Conservation (phyloP, 805 yeast genomes). For the Komagataella mondaviorum region DNA sequence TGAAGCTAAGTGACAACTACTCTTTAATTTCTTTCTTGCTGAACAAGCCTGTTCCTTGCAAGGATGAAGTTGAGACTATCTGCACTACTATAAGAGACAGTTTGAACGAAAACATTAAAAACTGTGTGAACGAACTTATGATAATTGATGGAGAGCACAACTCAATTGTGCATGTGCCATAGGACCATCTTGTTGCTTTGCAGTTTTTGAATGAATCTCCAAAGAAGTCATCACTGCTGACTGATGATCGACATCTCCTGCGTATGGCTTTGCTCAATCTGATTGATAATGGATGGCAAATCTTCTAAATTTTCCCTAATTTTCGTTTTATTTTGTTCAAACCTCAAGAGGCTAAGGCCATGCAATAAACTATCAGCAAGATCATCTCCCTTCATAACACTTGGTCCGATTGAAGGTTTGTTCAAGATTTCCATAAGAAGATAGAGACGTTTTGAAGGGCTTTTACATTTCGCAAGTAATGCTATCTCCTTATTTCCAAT, state of each 20-base stretch:
- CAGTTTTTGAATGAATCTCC: slow-evolving; percentile 1
- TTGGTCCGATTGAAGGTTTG: slow-evolving; percentile 1
- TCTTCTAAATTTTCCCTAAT: not conserved
- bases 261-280: not conserved
- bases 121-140: not conserved
- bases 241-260: not conserved
- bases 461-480: slow-evolving; percentile 1
- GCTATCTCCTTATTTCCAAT: not conserved
- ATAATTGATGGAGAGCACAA: not conserved
- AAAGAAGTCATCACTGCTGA: slow-evolving; percentile 1
- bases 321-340: slow-evolving; percentile 20
- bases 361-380: slow-evolving; percentile 54
- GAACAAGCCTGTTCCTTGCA: not conserved
- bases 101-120: not conserved
- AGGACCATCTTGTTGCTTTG: not conserved
- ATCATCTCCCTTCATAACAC: slow-evolving; percentile 40
- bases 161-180: not conserved
- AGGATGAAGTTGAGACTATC: not conserved
- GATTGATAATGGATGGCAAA: not conserved
- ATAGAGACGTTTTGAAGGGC: slow-evolving; percentile 12
- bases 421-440: slow-evolving; percentile 14
- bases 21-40: not conserved
- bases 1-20: not conserved
- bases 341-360: slow-evolving; percentile 34
- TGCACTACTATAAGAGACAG: not conserved